These are phyloP conservation scores for Fraxinus platypoda DNA, from an alignment of 305 asterid species.

Conservation along the genomic window DNA sequence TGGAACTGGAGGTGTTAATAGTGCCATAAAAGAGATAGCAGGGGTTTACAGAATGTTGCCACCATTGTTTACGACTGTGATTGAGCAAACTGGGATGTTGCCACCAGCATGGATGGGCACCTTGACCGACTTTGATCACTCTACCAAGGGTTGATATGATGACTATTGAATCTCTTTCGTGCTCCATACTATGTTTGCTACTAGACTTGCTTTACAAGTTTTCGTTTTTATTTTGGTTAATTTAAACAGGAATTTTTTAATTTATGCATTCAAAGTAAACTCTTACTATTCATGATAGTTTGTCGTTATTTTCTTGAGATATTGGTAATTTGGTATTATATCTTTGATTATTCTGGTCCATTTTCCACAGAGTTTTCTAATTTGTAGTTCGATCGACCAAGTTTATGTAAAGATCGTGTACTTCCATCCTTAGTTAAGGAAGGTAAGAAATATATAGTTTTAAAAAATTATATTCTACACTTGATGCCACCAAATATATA, in stretches of 20 bases:
- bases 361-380: not conserved
- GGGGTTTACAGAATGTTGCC: conserved; percentile 34
- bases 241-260: not conserved
- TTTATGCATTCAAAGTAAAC: not conserved
- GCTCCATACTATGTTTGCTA: not conserved
- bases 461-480: not conserved
- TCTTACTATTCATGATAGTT: not conserved
- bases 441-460: not conserved
- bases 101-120: conserved; percentile 42
- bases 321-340: not conserved
- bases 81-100: conserved; percentile 32
- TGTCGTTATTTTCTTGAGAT: not conserved
- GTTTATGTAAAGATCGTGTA: not conserved
- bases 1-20: not conserved
- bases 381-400: not conserved
- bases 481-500: not conserved
- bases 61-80: conserved; percentile 28
- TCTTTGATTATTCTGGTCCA: not conserved
- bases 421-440: not conserved
- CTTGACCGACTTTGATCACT: not conserved
- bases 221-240: not conserved
- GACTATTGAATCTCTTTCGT: not conserved
- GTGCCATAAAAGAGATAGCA: conserved; percentile 27
- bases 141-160: not conserved
- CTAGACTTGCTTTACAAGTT: not conserved